A percentile compares a stretch with the other conserved stretches of the same genome.
These are phyloP conservation scores for Claviceps monticola DNA, from an alignment of 2,329 filamentous ascomycete genomes.

Conservation along the genomic window DNA sequence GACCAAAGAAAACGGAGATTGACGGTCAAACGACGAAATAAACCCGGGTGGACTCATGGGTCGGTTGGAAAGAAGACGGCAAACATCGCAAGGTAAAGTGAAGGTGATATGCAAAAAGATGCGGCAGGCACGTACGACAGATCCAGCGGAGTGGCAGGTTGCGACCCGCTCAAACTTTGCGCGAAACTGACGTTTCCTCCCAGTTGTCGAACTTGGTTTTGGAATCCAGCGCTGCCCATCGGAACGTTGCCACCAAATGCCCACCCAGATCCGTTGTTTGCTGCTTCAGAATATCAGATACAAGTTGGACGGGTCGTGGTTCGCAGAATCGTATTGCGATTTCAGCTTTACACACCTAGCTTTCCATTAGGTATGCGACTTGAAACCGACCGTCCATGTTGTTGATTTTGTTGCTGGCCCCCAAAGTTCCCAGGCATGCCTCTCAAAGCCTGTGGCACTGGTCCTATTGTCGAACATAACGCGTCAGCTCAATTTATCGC, in stretches of 20 bases:
- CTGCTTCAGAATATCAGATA: constrained; percentile 15
- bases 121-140: constrained; percentile 42
- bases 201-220: constrained; percentile 39
- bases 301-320: too few species aligned
- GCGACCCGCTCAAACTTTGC: constrained; percentile 49
- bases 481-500: constrained; percentile 13
- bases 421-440: constrained; percentile 48
- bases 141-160: constrained; percentile 47
- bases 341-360: constrained; percentile 31
- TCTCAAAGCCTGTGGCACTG: constrained; percentile 47
- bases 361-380: constrained; percentile 52
- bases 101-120: constrained; percentile 2
- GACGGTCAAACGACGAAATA: not conserved
- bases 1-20: not conserved
- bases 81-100: not conserved
- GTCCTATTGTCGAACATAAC: constrained; percentile 26
- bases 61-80: not conserved
- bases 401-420: constrained; percentile 44
- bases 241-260: constrained; percentile 48
- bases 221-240: constrained; percentile 42
- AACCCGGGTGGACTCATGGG: too few species aligned
- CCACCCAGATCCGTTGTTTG: constrained; percentile 43
- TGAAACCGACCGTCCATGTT: constrained; percentile 36
- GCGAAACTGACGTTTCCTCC: constrained; percentile 51
- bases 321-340: not conserved